These are phyloP conservation scores for Letharia columbiana DNA, from an alignment of 495 filamentous ascomycete genomes.

Conservation along the genomic window DNA sequence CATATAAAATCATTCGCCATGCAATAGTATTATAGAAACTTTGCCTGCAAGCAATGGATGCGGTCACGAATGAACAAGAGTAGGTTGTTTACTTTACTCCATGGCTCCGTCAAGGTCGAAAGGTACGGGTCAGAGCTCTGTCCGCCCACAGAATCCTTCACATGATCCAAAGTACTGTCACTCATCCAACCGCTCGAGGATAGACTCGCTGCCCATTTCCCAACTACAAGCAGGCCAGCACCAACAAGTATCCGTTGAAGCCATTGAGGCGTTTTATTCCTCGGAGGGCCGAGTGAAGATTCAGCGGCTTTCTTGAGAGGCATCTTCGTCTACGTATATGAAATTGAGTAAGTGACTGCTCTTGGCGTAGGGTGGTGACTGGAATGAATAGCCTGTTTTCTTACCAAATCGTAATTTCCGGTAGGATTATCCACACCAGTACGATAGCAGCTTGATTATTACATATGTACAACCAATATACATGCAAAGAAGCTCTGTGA, in stretches of 20 bases:
- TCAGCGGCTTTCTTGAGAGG: not conserved
- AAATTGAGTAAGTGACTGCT: not conserved
- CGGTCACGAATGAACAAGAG: fast-evolving
- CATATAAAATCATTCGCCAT: not conserved
- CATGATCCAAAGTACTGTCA: not conserved
- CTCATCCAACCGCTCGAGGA: not conserved
- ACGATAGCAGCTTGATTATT: too few species aligned
- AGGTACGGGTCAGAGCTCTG: not conserved
- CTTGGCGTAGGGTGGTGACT: not conserved
- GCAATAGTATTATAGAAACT: not conserved
- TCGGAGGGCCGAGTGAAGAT: not conserved
- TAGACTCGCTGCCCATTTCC: not conserved
- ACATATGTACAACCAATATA: too few species aligned
- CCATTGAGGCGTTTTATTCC: not conserved
- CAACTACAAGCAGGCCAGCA: not conserved
- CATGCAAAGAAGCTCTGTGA: too few species aligned
- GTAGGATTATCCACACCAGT: too few species aligned
- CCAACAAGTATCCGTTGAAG: not conserved
- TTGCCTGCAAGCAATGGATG: too few species aligned
- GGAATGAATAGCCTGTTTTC: not conserved
- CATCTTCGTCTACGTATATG: not conserved
- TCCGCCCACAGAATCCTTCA: not conserved
- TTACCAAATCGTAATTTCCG: not conserved
- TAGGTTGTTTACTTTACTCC: slow-evolving; percentile 2
- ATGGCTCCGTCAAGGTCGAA: slow-evolving; percentile 3